Percentiles rank a stretch among this genome's conserved stretches.
Conservation (phyloP, 83 land plant species). For the Picea abies region DNA sequence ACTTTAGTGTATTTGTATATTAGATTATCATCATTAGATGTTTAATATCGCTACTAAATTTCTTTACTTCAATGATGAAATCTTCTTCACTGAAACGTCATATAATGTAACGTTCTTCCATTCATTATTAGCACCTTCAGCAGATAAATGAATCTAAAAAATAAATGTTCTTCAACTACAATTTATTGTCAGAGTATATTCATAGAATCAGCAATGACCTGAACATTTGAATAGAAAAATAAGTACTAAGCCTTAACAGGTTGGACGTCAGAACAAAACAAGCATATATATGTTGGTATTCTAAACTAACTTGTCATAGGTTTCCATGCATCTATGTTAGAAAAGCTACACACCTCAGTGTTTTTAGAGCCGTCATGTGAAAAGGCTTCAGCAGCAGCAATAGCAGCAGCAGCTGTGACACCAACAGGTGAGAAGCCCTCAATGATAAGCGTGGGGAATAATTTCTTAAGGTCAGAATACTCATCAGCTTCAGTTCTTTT, state of each 20-base stretch:
- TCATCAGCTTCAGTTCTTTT: constrained; percentile 10
- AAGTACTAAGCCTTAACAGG: background rate
- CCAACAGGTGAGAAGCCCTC: constrained; percentile 25
- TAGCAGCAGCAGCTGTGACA: constrained; percentile 24
- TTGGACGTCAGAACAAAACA: background rate
- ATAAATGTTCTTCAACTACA: background rate
- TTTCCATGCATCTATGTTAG: background rate
- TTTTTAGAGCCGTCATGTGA: constrained; percentile 9
- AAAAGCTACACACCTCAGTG: constrained; percentile 11
- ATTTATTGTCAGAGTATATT: background rate
- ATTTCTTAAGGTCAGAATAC: constrained; percentile 19
- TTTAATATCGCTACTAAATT: too few species aligned
- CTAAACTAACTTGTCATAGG: background rate
- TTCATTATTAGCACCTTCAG: too few species aligned
- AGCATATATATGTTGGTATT: background rate
- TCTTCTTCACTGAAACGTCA: too few species aligned
- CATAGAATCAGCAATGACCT: background rate
- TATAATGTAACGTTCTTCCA: too few species aligned
- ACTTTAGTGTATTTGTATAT: too few species aligned
- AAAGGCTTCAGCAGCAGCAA: constrained; percentile 33
- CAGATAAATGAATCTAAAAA: background rate
- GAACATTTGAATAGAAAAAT: background rate
- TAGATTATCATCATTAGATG: too few species aligned
- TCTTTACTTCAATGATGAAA: too few species aligned
- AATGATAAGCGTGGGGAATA: constrained; percentile 22